phyloP scores from a whole-genome alignment of 2,329 filamentous ascomycete species.

The Trichoderma guizhouense region DNA sequence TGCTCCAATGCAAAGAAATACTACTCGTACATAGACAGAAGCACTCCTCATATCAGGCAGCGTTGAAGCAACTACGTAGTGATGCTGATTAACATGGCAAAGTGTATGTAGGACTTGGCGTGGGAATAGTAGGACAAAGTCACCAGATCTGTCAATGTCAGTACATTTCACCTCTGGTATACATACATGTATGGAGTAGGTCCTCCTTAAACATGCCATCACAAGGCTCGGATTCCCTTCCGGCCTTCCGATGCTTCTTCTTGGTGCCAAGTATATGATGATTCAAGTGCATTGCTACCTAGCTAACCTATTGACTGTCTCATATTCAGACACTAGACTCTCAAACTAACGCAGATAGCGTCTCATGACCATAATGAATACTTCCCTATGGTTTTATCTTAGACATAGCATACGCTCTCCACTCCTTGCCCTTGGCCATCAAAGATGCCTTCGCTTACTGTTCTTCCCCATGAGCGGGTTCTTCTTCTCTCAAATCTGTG shows the following conservation, averaged over 20 bases:
- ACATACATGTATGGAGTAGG: not conserved
- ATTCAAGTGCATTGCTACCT: not conserved
- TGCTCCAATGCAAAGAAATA: not conserved
- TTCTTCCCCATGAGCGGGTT: not conserved
- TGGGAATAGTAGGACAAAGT: not conserved
- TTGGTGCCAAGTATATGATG: not conserved
- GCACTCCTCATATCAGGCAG: not conserved
- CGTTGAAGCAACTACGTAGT: not conserved
- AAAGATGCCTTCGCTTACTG: not conserved
- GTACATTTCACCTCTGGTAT: not conserved
- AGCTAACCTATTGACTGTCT: not conserved
- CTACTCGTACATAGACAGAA: not conserved
- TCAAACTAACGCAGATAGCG: not conserved
- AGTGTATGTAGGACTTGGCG: not conserved
- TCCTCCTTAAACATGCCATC: not conserved
- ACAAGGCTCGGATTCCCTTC: not conserved
- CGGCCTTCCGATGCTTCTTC: not conserved
- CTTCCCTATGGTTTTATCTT: not conserved
- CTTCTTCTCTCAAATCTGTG: constrained; percentile 38
- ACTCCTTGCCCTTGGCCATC: not conserved
- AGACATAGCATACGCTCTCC: not conserved
- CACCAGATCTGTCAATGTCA: not conserved
- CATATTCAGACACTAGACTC: not conserved
- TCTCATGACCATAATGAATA: not conserved
- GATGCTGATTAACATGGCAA: not conserved